Evolutionary conservation across 257 asterid genomes (phyloP).

Genomic region (Solanum sejunctum): DNA sequence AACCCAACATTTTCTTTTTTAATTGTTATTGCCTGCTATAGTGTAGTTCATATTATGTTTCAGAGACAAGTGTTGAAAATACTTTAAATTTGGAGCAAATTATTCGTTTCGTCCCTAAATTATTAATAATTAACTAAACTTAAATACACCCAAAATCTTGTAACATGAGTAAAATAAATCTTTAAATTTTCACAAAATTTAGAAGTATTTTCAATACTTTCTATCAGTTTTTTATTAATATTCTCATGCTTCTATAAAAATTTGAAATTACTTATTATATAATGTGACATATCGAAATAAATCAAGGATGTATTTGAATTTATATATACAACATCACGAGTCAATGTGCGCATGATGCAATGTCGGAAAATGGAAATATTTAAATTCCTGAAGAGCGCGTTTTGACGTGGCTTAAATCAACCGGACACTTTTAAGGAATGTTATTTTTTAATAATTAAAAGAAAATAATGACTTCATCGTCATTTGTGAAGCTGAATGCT

Average conservation of each 20-base stretch:
- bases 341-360: neutral
- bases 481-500: neutral
- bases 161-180: too few relatives aligned
- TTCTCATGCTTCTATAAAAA: too few relatives aligned
- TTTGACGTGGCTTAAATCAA: neutral
- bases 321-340: neutral
- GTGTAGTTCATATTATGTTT: neutral
- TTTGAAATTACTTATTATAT: too few relatives aligned
- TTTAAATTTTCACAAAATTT: too few relatives aligned
- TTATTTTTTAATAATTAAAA: neutral
- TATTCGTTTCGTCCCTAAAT: too few relatives aligned
- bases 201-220: too few relatives aligned
- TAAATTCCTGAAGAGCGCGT: neutral
- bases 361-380: neutral
- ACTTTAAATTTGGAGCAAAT: too few relatives aligned
- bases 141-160: too few relatives aligned
- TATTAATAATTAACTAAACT: too few relatives aligned
- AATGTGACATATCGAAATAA: too few relatives aligned
- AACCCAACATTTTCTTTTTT: neutral
- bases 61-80: too few relatives aligned
- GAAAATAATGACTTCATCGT: neutral
- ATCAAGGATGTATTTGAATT: neutral
- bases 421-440: neutral
- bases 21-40: neutral
- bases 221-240: too few relatives aligned